Percentiles rank a stretch among this genome's conserved stretches.
Evolutionary conservation across 2,329 filamentous ascomycete genomes (phyloP).

Genomic region (Colletotrichum nymphaeae): DNA sequence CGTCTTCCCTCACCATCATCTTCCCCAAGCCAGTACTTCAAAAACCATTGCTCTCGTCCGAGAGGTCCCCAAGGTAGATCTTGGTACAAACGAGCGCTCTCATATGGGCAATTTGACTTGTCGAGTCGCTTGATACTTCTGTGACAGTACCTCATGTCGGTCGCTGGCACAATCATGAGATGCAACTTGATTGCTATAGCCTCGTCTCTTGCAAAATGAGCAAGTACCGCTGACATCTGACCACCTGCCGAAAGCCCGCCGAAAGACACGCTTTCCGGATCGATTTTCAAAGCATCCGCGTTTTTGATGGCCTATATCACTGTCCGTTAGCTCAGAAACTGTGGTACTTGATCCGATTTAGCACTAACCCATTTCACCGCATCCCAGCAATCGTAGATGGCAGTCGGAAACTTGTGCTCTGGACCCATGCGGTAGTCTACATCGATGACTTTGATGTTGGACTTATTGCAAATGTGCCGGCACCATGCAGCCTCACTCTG

Average conservation of each 20-base stretch:
- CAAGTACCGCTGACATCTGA: conserved; percentile 46
- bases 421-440: conserved; percentile 44
- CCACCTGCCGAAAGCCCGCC: conserved; percentile 41
- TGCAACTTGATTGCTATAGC: conserved; percentile 43
- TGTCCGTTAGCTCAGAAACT: no score
- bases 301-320: conserved; percentile 26
- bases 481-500: conserved; percentile 43
- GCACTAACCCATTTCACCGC: conserved; percentile 43
- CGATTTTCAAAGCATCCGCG: conserved; percentile 31
- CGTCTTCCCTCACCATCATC: conserved; percentile 39
- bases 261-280: conserved; percentile 39
- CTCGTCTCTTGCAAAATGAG: conserved; percentile 48
- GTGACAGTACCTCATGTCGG: conserved; percentile 46
- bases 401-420: conserved; percentile 40
- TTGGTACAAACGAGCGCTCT: conserved; percentile 41
- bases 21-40: conserved; percentile 44
- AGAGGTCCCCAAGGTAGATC: conserved; percentile 44
- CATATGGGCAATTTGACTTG: conserved; percentile 38
- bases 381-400: conserved; percentile 42
- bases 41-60: conserved; percentile 45
- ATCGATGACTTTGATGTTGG: conserved; percentile 43
- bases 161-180: conserved; percentile 46
- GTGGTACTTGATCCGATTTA: fast-evolving
- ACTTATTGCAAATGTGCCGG: conserved; percentile 41
- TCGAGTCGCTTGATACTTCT: conserved; percentile 33